Conservation (phyloP, 352 stramenopile species). For the Pythium dissimile region DNA sequence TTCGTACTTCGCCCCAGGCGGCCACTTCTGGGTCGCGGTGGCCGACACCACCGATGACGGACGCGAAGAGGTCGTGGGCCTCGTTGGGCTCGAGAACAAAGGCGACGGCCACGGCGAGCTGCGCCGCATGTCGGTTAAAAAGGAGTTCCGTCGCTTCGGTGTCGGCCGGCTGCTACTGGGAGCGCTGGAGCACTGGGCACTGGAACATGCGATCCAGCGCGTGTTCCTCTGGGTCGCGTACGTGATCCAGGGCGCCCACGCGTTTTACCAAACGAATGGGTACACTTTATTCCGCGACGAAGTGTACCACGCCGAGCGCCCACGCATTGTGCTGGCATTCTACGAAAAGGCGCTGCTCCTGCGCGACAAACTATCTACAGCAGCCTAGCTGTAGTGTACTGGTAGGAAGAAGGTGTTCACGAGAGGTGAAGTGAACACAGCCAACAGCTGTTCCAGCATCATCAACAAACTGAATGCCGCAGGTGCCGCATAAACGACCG, state of each 20-base stretch:
- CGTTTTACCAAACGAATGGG: slow-evolving; percentile 20
- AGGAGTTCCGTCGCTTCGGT: slow-evolving; percentile 28
- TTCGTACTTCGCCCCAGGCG: slow-evolving; percentile 33
- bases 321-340: slow-evolving; percentile 4
- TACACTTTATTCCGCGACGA: slow-evolving; percentile 12
- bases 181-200: slow-evolving; percentile 37
- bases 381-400: no score
- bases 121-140: slow-evolving; percentile 46
- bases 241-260: slow-evolving; percentile 22
- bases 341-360: slow-evolving; percentile 20
- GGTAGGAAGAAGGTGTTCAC: no score
- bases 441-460: no score
- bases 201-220: slow-evolving; percentile 12
- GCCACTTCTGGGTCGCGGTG: slow-evolving; percentile 50
- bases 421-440: no score
- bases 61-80: slow-evolving; percentile 18
- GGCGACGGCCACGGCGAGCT: slow-evolving; percentile 24
- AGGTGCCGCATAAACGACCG: no score
- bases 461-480: no score
- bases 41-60: slow-evolving; percentile 9
- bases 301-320: slow-evolving; percentile 1
- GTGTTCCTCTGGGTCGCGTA: slow-evolving; percentile 28
- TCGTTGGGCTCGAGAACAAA: slow-evolving; percentile 31
- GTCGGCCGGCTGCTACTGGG: slow-evolving; percentile 34
- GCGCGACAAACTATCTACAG: no score